Evolutionary conservation across 192 early-diverging fungal genomes (phyloP).

Genomic region (Backusella tuberculispora): DNA sequence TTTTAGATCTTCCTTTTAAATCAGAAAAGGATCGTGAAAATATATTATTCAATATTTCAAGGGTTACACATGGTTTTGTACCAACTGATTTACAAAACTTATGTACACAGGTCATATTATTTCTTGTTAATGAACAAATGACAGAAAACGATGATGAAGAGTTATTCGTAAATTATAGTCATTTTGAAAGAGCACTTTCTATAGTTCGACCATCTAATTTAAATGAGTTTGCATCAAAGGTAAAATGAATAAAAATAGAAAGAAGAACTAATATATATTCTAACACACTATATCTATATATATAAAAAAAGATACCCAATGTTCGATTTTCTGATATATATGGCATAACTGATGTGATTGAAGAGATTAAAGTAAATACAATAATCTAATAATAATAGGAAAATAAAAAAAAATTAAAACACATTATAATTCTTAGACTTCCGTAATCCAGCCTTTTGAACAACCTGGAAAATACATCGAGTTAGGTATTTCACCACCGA

Average conservation of each 20-base stretch:
- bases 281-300: background rate
- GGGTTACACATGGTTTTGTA: constrained; percentile 76
- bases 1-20: constrained; percentile 53
- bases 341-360: constrained; percentile 73
- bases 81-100: constrained; percentile 78
- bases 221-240: constrained; percentile 53
- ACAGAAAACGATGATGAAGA: constrained; percentile 20
- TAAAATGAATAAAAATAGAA: constrained; percentile 4
- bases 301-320: constrained; percentile 53
- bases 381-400: background rate
- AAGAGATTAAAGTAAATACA: constrained; percentile 59
- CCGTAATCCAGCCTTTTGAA: constrained; percentile 60
- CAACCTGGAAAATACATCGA: constrained; percentile 52
- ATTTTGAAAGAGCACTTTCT: constrained; percentile 51
- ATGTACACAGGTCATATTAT: constrained; percentile 55
- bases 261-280: background rate
- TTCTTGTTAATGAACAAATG: constrained; percentile 47
- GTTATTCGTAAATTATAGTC: constrained; percentile 22
- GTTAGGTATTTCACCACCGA: constrained; percentile 72
- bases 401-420: background rate
- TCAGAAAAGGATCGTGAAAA: constrained; percentile 24
- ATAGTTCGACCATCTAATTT: constrained; percentile 60
- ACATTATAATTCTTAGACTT: constrained; percentile 33
- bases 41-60: constrained; percentile 51
- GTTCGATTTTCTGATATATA: constrained; percentile 73